Base-by-base conservation (phyloP, 2,329 filamentous ascomycete species). In the Exophiala phaeomuriformis region DNA sequence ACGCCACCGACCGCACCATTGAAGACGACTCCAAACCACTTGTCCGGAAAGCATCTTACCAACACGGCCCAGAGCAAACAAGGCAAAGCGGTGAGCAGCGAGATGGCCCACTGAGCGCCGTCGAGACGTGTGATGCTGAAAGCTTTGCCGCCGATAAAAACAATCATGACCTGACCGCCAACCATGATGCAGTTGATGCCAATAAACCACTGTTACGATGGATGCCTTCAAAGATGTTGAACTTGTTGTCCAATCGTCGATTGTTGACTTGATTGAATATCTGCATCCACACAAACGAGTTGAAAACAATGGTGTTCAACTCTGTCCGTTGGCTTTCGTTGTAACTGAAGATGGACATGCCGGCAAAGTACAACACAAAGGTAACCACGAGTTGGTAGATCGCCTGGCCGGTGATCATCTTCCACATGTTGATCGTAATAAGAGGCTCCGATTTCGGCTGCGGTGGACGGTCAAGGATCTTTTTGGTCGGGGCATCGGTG, bases 221-320 rank as follows among this genome's bases (percentile, higher is more conserved):
- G 55, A 97, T 80, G 51, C 89, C 89, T 67, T 96, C 91, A 57
- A 97, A 91, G 58, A 97, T 90, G 71, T 97, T 97, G 77, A 95
- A 90, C 51, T 83, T 81, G 71, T 97, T 97, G 69, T 97, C 91
- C 51, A 97, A 77, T 8, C 91, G 88, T 55, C 91, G 88, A 72
- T 95, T 95, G 75, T 97, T 97, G 80, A 94, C 88, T 67, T 95
- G 86, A 71, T 97, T 97, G 76, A 97, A 97, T 64, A 97, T 94
- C 65, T 97, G 91, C 90, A 97, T 96, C 91, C 91, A 97, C 49
- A 96, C 91, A 67, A 97, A 97, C 0, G 89, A 93, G 75, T 97
- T 97, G 79, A 97, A 97, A 5, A 97, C 87, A 45, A 97, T 78
- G 2, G 90, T 94, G 52, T 83, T 76, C 55, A 94, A 77, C 63